phyloP scores from a whole-genome alignment of 371 early-diverging fungal genomes.

The Mortierella sp. region DNA sequence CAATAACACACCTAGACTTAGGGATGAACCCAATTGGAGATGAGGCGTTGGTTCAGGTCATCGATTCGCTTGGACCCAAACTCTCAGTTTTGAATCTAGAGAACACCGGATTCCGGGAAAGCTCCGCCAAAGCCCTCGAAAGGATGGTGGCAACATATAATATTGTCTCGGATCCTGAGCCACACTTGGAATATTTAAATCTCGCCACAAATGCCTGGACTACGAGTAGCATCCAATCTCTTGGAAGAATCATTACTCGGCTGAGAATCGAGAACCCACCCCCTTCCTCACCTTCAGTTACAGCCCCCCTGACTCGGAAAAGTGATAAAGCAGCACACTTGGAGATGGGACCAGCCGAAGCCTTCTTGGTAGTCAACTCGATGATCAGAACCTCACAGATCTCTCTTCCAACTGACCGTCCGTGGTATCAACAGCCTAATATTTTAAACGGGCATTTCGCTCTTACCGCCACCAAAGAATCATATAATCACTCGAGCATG shows the following conservation, averaged over 20 bases:
- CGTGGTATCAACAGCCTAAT: conserved; percentile 28
- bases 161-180: neutral
- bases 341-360: conserved; percentile 33
- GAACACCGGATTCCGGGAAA: conserved; percentile 34
- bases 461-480: conserved; percentile 30
- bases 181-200: conserved; percentile 32
- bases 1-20: conserved; percentile 21
- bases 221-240: conserved; percentile 28
- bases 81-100: conserved; percentile 26
- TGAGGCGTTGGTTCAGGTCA: conserved; percentile 17
- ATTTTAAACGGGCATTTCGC: conserved; percentile 11
- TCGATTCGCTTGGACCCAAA: conserved; percentile 29
- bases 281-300: conserved; percentile 21
- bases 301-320: neutral
- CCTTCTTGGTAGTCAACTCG: conserved; percentile 32
- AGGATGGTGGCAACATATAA: conserved; percentile 20
- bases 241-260: conserved; percentile 23
- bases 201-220: conserved; percentile 34
- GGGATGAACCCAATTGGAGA: conserved; percentile 34
- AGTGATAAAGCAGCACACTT: conserved; percentile 2
- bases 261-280: conserved; percentile 17
- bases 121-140: conserved; percentile 25
- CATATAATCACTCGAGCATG: conserved; percentile 8
- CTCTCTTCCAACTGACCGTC: conserved; percentile 8
- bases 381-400: conserved; percentile 29